Evolutionary conservation across 352 stramenopile species (phyloP).

Genomic region (Phytopythium ostracodes): DNA sequence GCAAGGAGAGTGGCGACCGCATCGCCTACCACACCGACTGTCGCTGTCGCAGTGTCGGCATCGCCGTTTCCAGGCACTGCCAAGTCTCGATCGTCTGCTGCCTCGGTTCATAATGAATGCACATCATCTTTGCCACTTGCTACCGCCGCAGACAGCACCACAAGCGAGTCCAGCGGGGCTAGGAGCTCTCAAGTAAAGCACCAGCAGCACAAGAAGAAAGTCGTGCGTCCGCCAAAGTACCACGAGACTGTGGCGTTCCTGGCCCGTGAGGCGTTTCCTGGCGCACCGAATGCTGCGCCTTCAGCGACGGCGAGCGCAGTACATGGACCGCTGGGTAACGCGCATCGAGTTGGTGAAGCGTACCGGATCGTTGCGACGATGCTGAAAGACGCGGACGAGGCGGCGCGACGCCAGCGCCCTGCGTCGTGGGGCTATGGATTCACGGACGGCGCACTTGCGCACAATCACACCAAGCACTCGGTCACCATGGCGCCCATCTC

Average conservation of each 20-base stretch:
- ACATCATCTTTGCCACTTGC: not conserved
- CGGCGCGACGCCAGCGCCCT: constrained; percentile 22
- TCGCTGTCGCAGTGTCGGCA: not conserved
- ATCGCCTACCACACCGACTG: not conserved
- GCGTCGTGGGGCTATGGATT: constrained; percentile 57
- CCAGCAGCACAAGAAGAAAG: constrained; percentile 21
- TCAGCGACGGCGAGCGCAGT: not conserved
- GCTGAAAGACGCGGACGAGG: constrained; percentile 17
- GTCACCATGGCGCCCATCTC: constrained; percentile 28
- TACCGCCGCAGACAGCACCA: not conserved
- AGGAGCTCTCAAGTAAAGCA: not conserved
- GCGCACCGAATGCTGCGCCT: not conserved
- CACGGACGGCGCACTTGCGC: constrained; percentile 40
- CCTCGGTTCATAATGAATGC: not conserved
- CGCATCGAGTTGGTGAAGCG: constrained; percentile 20
- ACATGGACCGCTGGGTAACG: not conserved
- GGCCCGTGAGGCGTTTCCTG: constrained; percentile 25
- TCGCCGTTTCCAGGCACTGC: not conserved
- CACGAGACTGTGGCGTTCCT: constrained; percentile 43
- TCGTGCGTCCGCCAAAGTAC: constrained; percentile 32
- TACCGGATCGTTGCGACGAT: constrained; percentile 44
- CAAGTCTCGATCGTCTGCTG: not conserved
- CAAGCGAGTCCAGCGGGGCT: not conserved
- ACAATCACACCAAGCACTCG: constrained; percentile 22
- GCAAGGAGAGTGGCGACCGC: not conserved